A percentile compares a stretch with the other conserved stretches of the same genome.
Evolutionary conservation across 257 asterid genomes (phyloP).

Genomic region (Solanum arcanum): DNA sequence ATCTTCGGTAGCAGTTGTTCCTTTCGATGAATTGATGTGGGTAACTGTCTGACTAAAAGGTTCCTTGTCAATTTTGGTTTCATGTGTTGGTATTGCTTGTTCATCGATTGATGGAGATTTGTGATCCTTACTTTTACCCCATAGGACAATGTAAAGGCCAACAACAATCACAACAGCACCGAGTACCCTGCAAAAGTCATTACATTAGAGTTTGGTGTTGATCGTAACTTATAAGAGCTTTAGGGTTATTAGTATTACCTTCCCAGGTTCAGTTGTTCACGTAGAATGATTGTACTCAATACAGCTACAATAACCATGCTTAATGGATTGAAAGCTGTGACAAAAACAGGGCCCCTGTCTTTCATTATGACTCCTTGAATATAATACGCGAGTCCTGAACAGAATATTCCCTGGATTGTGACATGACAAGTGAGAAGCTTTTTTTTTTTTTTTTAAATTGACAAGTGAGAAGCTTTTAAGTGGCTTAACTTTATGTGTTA

Average conservation of each 20-base stretch:
- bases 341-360: slow-evolving; percentile 84
- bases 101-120: slow-evolving; percentile 12
- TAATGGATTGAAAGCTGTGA: slow-evolving; percentile 80
- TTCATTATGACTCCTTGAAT: slow-evolving; percentile 81
- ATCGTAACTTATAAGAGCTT: neutral
- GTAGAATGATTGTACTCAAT: slow-evolving; percentile 66
- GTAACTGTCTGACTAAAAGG: slow-evolving; percentile 22
- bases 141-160: slow-evolving; percentile 81
- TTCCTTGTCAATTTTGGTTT: neutral
- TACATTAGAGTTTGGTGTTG: neutral
- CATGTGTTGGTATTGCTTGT: slow-evolving; percentile 22
- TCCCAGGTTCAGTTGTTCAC: slow-evolving; percentile 66
- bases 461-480: neutral
- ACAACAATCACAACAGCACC: slow-evolving; percentile 72
- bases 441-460: neutral
- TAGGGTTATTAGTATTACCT: slow-evolving; percentile 32
- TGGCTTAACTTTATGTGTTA: neutral
- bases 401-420: slow-evolving; percentile 58
- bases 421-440: neutral
- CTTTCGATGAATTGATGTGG: slow-evolving; percentile 7
- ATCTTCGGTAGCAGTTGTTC: slow-evolving; percentile 5
- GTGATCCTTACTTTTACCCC: slow-evolving; percentile 79
- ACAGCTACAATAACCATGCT: slow-evolving; percentile 83
- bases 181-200: slow-evolving; percentile 35
- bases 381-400: slow-evolving; percentile 82